Evolutionary conservation across 1,284 basidiomycete species (phyloP).

Genomic region (Ustilago xerochloae): DNA sequence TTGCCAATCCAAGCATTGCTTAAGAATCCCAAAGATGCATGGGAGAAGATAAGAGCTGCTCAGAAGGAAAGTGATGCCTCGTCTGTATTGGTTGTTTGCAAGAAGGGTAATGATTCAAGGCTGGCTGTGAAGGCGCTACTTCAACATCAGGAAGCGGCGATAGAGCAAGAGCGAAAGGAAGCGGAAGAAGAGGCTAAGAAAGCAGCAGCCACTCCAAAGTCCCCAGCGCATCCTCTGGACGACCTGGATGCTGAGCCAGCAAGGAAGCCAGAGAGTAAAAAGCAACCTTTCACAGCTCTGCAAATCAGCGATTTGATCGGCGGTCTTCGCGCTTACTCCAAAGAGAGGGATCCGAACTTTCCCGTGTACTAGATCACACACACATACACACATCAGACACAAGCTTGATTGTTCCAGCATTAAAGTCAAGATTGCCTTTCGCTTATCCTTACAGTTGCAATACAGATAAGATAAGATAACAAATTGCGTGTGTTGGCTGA

Average conservation of each 20-base stretch:
- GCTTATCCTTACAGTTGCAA: neutral
- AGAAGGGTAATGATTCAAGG: constrained; percentile 66
- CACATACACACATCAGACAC: neutral
- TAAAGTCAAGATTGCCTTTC: constrained; percentile 1
- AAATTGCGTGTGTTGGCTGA: neutral
- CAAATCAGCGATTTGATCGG: constrained; percentile 49
- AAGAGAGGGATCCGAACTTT: constrained; percentile 42
- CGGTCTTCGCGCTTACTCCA: constrained; percentile 50
- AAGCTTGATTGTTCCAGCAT: too few species aligned
- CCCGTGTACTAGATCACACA: constrained; percentile 45
- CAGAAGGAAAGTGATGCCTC: neutral
- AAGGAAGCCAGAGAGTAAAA: constrained; percentile 70
- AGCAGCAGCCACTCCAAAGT: neutral
- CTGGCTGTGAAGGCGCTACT: constrained; percentile 19
- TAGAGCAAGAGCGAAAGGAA: neutral
- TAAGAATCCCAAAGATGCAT: constrained; percentile 72
- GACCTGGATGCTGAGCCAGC: neutral
- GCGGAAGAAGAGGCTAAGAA: neutral
- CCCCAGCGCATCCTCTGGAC: constrained; percentile 17
- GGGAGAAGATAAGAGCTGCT: constrained; percentile 58
- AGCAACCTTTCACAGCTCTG: constrained; percentile 83
- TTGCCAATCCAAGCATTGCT: constrained; percentile 76
- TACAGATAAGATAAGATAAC: neutral
- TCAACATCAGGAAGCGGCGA: constrained; percentile 80
- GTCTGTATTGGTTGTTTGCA: constrained; percentile 31